Percentiles rank a stretch among this genome's conserved stretches.
These are phyloP conservation scores for Phascolomyces articulosus DNA, from an alignment of 371 early-diverging fungal genomes.

Conservation along the genomic window DNA sequence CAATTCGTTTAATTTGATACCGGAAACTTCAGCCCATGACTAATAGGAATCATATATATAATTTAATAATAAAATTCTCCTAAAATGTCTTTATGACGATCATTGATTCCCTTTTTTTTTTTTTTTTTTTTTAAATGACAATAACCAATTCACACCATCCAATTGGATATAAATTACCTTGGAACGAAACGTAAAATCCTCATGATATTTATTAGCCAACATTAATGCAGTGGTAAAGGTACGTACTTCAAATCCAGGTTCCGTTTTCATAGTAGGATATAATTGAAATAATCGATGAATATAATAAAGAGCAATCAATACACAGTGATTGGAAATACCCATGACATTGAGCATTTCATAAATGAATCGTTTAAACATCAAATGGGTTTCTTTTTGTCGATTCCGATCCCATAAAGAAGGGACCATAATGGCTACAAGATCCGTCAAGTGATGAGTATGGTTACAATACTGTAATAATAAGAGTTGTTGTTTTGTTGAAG, in stretches of 20 bases:
- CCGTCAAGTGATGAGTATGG: not conserved
- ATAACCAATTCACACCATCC: no score
- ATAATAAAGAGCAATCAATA: conserved; percentile 37
- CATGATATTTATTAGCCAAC: conserved; percentile 64
- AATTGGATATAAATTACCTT: no score
- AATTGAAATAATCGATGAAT: conserved; percentile 32
- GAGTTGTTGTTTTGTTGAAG: not conserved
- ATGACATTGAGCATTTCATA: conserved; percentile 49
- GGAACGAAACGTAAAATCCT: conserved; percentile 71
- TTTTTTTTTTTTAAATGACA: no score
- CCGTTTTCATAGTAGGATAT: conserved; percentile 36
- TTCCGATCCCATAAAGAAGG: not conserved
- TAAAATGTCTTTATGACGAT: no score
- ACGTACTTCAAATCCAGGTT: conserved; percentile 59
- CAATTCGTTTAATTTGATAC: conserved; percentile 60
- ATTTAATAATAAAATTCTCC: no score
- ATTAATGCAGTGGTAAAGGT: conserved; percentile 66
- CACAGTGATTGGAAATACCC: conserved; percentile 36
- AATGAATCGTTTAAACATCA: conserved; percentile 43
- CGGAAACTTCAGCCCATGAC: conserved; percentile 72
- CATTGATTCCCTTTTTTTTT: no score
- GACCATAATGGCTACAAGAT: not conserved
- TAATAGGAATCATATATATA: no score
- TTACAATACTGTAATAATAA: not conserved
- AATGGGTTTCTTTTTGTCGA: not conserved